Percentiles rank a stretch among this genome's conserved stretches.
phyloP scores from a whole-genome alignment of 306 rosid genomes.

The Corylus americana region DNA sequence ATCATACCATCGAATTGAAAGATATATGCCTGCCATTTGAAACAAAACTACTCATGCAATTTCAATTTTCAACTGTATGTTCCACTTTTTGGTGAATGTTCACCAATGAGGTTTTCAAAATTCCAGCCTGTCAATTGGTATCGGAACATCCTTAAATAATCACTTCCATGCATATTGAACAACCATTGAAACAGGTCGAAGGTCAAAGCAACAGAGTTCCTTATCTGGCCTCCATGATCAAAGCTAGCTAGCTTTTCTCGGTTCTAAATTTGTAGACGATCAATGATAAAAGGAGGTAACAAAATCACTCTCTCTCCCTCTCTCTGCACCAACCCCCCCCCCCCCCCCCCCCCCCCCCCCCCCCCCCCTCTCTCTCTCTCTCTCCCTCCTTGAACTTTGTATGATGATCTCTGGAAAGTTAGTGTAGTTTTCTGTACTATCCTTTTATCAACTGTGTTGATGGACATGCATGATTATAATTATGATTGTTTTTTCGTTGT shows the following conservation, averaged over 20 bases:
- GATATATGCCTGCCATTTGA: not conserved
- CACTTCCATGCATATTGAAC: not conserved
- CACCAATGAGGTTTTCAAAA: not conserved
- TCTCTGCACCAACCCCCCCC: too few relatives aligned
- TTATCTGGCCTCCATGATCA: not conserved
- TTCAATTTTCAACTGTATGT: not conserved
- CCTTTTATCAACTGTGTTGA: not conserved
- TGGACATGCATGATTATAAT: not conserved
- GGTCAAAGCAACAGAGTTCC: not conserved
- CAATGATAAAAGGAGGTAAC: constrained; percentile 1
- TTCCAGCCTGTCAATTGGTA: not conserved
- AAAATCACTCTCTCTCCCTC: not conserved
- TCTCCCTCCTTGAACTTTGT: not conserved
- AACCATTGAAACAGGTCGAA: not conserved
- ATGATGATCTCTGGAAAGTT: not conserved
- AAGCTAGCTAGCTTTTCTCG: not conserved
- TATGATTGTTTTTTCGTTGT: not conserved
- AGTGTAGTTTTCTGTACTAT: not conserved
- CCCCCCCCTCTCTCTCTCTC: not conserved
- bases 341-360: too few relatives aligned
- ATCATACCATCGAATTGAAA: not conserved
- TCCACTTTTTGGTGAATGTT: not conserved
- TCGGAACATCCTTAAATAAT: not conserved
- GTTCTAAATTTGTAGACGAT: not conserved
- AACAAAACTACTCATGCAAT: not conserved